phyloP scores from a whole-genome alignment of 805 yeast species.

The Geotrichum ghanense region DNA sequence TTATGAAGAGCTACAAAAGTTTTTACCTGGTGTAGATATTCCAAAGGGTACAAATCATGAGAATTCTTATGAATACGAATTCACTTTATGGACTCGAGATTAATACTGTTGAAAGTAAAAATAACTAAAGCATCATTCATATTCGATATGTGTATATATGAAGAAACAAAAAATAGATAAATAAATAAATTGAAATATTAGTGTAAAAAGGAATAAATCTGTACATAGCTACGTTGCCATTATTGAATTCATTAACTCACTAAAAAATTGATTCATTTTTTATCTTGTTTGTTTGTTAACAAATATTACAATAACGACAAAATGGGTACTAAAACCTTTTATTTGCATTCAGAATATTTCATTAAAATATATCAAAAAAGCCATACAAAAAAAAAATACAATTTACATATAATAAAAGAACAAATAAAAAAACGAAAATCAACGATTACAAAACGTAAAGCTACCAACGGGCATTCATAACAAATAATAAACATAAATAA shows the following conservation, averaged over 20 bases:
- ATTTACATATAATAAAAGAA: slow-evolving; percentile 6
- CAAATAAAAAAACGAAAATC: slow-evolving; percentile 5
- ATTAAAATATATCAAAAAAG: slow-evolving; percentile 6
- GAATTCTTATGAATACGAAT: slow-evolving; percentile 44
- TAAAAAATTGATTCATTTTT: too few species aligned
- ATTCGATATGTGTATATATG: too few species aligned
- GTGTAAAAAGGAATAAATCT: too few species aligned
- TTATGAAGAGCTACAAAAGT: slow-evolving; percentile 27
- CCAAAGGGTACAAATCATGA: slow-evolving; percentile 28
- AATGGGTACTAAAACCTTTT: too few species aligned
- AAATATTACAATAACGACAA: too few species aligned
- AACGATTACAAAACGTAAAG: neutral
- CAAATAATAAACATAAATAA: neutral
- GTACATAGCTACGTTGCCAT: too few species aligned
- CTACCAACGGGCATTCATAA: neutral
- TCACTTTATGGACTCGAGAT: slow-evolving; percentile 41
- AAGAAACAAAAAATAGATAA: too few species aligned
- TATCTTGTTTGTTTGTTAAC: too few species aligned
- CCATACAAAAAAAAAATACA: slow-evolving; percentile 4
- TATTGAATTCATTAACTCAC: too few species aligned
- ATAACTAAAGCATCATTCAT: too few species aligned
- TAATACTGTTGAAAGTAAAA: neutral
- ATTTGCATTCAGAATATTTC: neutral
- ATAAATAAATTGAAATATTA: too few species aligned
- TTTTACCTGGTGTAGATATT: slow-evolving; percentile 26